Conservation (phyloP, 2,329 filamentous ascomycete species). For the Fusarium aywerte region DNA sequence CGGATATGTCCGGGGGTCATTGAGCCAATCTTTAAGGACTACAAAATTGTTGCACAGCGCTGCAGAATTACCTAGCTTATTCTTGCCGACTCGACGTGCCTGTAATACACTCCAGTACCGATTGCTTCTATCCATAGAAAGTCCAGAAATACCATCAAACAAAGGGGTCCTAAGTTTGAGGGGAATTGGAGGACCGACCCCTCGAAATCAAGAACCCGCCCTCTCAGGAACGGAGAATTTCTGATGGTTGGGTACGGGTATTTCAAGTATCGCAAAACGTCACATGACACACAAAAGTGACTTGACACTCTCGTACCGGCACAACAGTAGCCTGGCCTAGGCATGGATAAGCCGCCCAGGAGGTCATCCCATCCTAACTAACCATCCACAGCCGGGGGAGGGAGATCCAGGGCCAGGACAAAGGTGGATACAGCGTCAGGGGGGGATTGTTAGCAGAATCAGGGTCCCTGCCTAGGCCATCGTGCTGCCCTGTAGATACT, state of each 20-base stretch:
- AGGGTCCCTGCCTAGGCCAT: conserved; percentile 37
- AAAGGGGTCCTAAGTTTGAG: conserved; percentile 43
- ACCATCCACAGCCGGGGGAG: conserved; percentile 16
- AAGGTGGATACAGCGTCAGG: conserved; percentile 26
- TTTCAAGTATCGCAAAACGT: conserved; percentile 26
- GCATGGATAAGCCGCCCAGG: conserved; percentile 34
- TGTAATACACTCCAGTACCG: not conserved
- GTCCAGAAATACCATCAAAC: conserved; percentile 26
- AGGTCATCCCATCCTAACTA: conserved; percentile 13
- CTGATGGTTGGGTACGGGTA: conserved; percentile 28
- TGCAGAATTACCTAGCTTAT: not conserved
- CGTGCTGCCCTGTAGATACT: conserved; percentile 38
- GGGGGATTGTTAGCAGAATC: conserved; percentile 29
- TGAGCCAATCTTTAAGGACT: not conserved
- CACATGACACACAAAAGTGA: conserved; percentile 22
- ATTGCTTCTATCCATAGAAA: conserved; percentile 5
- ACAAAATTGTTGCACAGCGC: not conserved
- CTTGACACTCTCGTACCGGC: conserved; percentile 27
- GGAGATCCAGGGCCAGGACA: conserved; percentile 7
- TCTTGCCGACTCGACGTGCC: not conserved
- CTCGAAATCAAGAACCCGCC: conserved; percentile 34
- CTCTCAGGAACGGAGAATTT: conserved; percentile 13
- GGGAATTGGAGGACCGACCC: conserved; percentile 43
- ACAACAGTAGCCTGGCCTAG: conserved; percentile 29
- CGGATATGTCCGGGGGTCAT: conserved; percentile 25